Conservation (phyloP, 2,329 filamentous ascomycete species). For the Trichoderma brevicompactum region DNA sequence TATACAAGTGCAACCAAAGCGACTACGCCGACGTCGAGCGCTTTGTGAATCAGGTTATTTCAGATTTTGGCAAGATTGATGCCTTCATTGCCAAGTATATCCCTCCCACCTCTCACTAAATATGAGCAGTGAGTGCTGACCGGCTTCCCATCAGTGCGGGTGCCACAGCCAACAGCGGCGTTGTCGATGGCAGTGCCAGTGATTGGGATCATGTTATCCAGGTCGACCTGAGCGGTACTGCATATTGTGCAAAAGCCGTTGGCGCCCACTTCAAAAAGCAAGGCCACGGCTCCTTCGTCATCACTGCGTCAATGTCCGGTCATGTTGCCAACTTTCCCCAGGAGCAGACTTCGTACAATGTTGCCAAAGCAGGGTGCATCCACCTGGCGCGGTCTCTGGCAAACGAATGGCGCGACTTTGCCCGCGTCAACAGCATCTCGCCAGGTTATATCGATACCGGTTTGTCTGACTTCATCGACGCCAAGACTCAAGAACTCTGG, state of each 20-base stretch:
- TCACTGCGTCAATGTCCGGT: constrained; percentile 71
- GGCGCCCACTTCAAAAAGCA: constrained; percentile 67
- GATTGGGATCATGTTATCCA: constrained; percentile 68
- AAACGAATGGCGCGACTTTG: constrained; percentile 71
- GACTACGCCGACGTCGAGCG: constrained; percentile 56
- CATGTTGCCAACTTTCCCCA: constrained; percentile 74
- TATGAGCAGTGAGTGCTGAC: background rate
- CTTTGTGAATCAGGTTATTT: constrained; percentile 65
- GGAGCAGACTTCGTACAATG: constrained; percentile 69
- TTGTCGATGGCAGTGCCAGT: constrained; percentile 69
- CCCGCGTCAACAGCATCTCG: constrained; percentile 67
- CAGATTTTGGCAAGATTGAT: constrained; percentile 75
- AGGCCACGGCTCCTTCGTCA: constrained; percentile 67
- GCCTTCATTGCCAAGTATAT: constrained; percentile 76
- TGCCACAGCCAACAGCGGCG: constrained; percentile 68
- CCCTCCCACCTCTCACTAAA: constrained; percentile 49
- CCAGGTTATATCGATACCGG: constrained; percentile 72
- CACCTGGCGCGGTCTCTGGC: constrained; percentile 55
- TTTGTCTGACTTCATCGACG: constrained; percentile 67
- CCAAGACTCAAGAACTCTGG: constrained; percentile 73
- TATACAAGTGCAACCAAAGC: constrained; percentile 63
- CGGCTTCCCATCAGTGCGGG: constrained; percentile 55
- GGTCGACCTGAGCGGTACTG: constrained; percentile 70
- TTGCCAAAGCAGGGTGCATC: constrained; percentile 62
- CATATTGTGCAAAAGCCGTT: constrained; percentile 68